Conservation (phyloP, 1,139 yeast species). For the Pichia sp. region DNA sequence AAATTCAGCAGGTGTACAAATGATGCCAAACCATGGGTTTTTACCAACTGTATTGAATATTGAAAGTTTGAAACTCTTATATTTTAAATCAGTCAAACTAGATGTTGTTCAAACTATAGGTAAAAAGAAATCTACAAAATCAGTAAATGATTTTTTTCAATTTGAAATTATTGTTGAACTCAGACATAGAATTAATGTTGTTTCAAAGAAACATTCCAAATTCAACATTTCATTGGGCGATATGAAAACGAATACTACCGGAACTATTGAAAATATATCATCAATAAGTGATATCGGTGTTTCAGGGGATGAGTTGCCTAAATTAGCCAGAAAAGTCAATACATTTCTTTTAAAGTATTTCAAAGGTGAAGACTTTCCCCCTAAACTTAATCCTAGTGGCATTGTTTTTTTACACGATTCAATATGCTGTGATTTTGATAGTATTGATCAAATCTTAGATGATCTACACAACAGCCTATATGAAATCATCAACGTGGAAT, state of each 20-base stretch:
- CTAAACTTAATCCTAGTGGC: constrained; percentile 8
- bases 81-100: constrained; percentile 16
- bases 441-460: constrained; percentile 17
- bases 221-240: constrained; percentile 17
- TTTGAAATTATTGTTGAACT: constrained; percentile 20
- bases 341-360: constrained; percentile 10
- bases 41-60: constrained; percentile 15
- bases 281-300: constrained; percentile 1
- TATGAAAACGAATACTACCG: constrained; percentile 8
- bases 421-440: constrained; percentile 23
- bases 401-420: constrained; percentile 20
- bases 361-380: constrained; percentile 17
- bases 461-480: constrained; percentile 14
- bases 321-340: background rate
- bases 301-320: background rate
- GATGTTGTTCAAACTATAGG: constrained; percentile 9
- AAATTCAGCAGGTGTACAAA: constrained; percentile 5
- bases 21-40: constrained; percentile 8
- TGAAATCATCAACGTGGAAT: background rate
- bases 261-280: background rate
- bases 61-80: constrained; percentile 22
- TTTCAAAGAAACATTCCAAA: constrained; percentile 21
- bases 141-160: constrained; percentile 9
- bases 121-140: constrained; percentile 8
- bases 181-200: constrained; percentile 16